Conservation (phyloP, 164 flowering plant genomes). For the Santalum album region DNA sequence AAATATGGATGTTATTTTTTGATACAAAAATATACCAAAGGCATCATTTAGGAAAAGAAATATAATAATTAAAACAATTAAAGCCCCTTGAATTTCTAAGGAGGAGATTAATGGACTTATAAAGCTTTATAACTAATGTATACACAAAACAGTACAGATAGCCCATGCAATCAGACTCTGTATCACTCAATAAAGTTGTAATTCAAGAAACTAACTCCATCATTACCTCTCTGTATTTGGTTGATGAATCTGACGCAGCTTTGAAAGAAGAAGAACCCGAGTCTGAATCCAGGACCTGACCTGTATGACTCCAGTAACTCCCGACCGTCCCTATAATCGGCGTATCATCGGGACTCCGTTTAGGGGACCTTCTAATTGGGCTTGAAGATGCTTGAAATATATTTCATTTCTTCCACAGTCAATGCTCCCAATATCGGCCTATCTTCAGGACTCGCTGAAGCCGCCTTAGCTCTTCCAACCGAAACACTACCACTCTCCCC, state of each 20-base stretch:
- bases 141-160: too few species aligned
- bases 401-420: constrained; percentile 15
- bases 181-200: not conserved
- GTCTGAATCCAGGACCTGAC: constrained; percentile 16
- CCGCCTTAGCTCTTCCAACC: not conserved
- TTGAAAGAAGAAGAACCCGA: constrained; percentile 12
- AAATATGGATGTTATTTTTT: too few species aligned
- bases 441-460: not conserved
- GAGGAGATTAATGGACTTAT: too few species aligned
- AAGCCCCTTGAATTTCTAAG: too few species aligned
- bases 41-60: too few species aligned
- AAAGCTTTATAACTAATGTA: too few species aligned
- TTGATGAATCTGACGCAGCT: not conserved
- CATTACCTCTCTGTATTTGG: constrained; percentile 6
- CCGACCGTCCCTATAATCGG: constrained; percentile 29
- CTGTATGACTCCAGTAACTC: constrained; percentile 33
- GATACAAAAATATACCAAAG: too few species aligned
- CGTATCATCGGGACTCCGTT: constrained; percentile 15
- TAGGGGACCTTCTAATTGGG: constrained; percentile 11
- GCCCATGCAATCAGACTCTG: too few species aligned
- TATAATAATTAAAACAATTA: too few species aligned
- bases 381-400: constrained; percentile 13
- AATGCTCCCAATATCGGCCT: constrained; percentile 21
- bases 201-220: not conserved
- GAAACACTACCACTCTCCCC: not conserved